phyloP scores from a whole-genome alignment of 2,329 filamentous ascomycete species.

The Chaetomium strumarium region DNA sequence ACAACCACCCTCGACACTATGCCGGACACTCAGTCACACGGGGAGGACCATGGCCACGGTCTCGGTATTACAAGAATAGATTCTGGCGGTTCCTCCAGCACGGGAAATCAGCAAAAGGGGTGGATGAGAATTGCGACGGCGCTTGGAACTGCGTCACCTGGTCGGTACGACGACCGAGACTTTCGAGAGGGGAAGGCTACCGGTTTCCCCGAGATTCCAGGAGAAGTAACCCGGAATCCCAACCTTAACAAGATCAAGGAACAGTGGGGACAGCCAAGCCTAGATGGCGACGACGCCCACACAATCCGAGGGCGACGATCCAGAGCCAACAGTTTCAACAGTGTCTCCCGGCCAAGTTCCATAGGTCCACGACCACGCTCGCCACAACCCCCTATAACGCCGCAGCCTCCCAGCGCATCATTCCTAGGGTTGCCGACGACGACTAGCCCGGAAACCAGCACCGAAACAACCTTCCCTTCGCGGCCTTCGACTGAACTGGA shows the following conservation, averaged over 20 bases:
- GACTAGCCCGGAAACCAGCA: conserved; percentile 4
- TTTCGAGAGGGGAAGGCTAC: conserved; percentile 41
- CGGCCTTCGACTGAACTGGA: conserved; percentile 2
- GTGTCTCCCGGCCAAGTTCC: conserved; percentile 18
- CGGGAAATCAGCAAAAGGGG: conserved; percentile 24
- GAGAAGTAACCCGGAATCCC: conserved; percentile 43
- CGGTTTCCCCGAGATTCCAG: conserved; percentile 53
- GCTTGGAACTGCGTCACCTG: conserved; percentile 41
- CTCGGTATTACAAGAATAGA: conserved; percentile 2
- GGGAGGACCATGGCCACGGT: not conserved
- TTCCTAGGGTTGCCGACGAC: conserved; percentile 6
- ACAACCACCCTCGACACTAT: not conserved
- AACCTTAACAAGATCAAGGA: conserved; percentile 34
- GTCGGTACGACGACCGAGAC: conserved; percentile 43
- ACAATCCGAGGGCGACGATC: conserved; percentile 30
- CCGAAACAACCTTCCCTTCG: not conserved
- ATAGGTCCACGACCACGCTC: not conserved
- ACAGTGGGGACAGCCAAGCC: conserved; percentile 34
- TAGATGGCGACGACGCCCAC: conserved; percentile 29
- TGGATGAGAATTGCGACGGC: conserved; percentile 40
- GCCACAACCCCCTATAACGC: not conserved
- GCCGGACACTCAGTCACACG: not conserved
- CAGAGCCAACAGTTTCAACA: conserved; percentile 35
- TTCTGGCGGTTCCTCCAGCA: conserved; percentile 4
- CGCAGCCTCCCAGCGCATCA: not conserved